Conservation (phyloP, 108 stramenopile genomes). For the Cylindrotheca closterium region DNA sequence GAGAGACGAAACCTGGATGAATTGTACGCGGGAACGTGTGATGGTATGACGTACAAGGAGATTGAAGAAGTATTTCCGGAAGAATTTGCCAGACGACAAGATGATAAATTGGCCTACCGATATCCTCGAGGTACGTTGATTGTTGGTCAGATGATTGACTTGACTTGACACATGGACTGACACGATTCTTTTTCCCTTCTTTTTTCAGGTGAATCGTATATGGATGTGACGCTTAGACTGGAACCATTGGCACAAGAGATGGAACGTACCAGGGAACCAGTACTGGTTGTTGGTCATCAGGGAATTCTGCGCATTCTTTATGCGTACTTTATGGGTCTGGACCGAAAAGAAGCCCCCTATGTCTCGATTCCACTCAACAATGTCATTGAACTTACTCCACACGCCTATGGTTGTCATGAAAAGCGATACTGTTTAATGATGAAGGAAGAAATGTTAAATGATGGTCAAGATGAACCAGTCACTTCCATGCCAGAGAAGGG, state of each 20-base stretch:
- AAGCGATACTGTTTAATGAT: slow-evolving; percentile 87
- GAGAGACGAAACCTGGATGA: slow-evolving; percentile 90
- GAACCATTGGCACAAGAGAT: slow-evolving; percentile 98
- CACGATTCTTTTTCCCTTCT: neutral
- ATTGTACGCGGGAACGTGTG: slow-evolving; percentile 93
- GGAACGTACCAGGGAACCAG: slow-evolving; percentile 95
- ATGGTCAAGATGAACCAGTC: slow-evolving; percentile 91
- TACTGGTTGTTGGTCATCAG: slow-evolving; percentile 96
- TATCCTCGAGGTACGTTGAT: slow-evolving; percentile 69
- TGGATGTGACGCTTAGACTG: slow-evolving; percentile 96
- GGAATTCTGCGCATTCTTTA: slow-evolving; percentile 97
- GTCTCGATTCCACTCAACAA: slow-evolving; percentile 97
- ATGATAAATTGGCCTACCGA: slow-evolving; percentile 93
- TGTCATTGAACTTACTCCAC: slow-evolving; percentile 94
- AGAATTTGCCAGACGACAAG: slow-evolving; percentile 90
- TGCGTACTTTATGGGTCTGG: slow-evolving; percentile 97
- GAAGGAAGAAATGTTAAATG: slow-evolving; percentile 86
- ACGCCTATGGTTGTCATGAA: slow-evolving; percentile 95
- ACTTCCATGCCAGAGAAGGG: slow-evolving; percentile 75
- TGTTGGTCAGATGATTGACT: neutral
- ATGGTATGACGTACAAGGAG: slow-evolving; percentile 94
- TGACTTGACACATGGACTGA: neutral
- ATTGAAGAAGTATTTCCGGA: slow-evolving; percentile 93
- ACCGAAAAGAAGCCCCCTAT: slow-evolving; percentile 95
- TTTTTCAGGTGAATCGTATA: slow-evolving; percentile 91